These are phyloP conservation scores for Penicillium macrosclerotiorum DNA, from an alignment of 495 filamentous ascomycete genomes.

Conservation along the genomic window DNA sequence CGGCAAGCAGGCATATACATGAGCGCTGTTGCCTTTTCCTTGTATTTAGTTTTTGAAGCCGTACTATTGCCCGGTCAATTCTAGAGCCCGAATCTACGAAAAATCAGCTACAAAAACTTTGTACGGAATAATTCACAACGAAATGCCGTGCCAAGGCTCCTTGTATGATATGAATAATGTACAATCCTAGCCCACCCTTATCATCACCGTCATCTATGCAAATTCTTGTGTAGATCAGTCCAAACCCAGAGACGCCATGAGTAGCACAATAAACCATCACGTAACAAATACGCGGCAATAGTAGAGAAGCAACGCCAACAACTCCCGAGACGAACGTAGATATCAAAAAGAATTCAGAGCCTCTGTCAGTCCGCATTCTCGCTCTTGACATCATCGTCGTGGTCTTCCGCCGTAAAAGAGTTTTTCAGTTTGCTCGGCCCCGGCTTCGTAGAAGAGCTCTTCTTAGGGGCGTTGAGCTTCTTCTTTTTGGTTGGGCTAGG, in stretches of 20 bases:
- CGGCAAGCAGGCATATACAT: not conserved
- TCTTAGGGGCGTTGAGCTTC: slow-evolving; percentile 42
- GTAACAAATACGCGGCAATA: too few relatives aligned
- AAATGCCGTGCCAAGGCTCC: slow-evolving; percentile 13
- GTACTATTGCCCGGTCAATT: too few relatives aligned
- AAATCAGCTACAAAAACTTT: too few relatives aligned
- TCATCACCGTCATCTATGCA: slow-evolving; percentile 35
- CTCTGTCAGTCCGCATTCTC: slow-evolving; percentile 24
- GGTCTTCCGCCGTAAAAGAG: slow-evolving; percentile 30
- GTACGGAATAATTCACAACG: too few relatives aligned
- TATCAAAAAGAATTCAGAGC: slow-evolving; percentile 8
- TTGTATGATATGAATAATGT: slow-evolving; percentile 31
- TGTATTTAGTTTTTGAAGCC: too few relatives aligned
- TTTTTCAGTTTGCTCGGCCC: slow-evolving; percentile 48
- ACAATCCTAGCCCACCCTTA: slow-evolving; percentile 20
- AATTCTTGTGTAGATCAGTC: slow-evolving; percentile 17
- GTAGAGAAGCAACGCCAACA: not conserved
- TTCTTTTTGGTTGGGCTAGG: slow-evolving; percentile 45
- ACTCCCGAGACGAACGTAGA: slow-evolving; percentile 9
- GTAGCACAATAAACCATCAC: slow-evolving; percentile 8
- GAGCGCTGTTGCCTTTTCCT: too few relatives aligned
- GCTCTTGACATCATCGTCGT: slow-evolving; percentile 29
- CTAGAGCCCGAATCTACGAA: too few relatives aligned
- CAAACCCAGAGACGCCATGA: slow-evolving; percentile 26
- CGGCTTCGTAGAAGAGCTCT: slow-evolving; percentile 38